These are phyloP conservation scores for Harringtonia lauricola DNA, from an alignment of 2,329 filamentous ascomycete genomes.

Conservation along the genomic window DNA sequence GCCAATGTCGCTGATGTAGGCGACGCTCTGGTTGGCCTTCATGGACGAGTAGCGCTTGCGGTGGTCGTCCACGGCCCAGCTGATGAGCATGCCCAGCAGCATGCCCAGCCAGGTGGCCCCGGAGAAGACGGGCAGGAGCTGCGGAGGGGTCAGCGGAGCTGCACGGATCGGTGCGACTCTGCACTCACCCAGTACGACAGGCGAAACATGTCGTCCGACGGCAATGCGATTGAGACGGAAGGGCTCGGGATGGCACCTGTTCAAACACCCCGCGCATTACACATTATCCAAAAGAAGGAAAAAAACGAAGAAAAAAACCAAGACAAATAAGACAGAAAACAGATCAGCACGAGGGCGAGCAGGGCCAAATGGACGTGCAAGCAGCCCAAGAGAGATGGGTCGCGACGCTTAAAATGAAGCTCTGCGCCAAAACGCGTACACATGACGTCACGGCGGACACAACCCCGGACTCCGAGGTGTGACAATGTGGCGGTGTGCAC, in stretches of 20 bases:
- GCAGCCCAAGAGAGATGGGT: too few species aligned
- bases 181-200: slow-evolving; percentile 9
- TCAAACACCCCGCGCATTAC: too few species aligned
- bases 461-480: not conserved
- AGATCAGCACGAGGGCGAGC: not conserved
- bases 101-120: slow-evolving; percentile 54
- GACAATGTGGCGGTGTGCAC: too few species aligned
- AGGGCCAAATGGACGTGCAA: too few species aligned
- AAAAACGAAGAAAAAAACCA: too few species aligned
- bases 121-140: slow-evolving; percentile 60
- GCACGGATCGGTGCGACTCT: too few species aligned
- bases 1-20: slow-evolving; percentile 59
- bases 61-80: slow-evolving; percentile 51
- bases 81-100: slow-evolving; percentile 58
- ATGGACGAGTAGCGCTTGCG: slow-evolving; percentile 50
- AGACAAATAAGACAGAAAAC: too few species aligned
- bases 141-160: not conserved
- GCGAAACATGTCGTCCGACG: not conserved
- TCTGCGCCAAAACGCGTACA: not conserved
- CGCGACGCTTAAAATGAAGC: too few species aligned
- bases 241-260: too few species aligned
- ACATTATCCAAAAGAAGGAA: too few species aligned
- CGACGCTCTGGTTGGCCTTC: slow-evolving; percentile 44
- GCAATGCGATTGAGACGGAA: not conserved
- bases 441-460: slow-evolving; percentile 4